Evolutionary conservation across 108 stramenopile genomes (phyloP), one percentile per base, ranked within the genome.

Genomic region (Skeletonema menzelii): DNA sequence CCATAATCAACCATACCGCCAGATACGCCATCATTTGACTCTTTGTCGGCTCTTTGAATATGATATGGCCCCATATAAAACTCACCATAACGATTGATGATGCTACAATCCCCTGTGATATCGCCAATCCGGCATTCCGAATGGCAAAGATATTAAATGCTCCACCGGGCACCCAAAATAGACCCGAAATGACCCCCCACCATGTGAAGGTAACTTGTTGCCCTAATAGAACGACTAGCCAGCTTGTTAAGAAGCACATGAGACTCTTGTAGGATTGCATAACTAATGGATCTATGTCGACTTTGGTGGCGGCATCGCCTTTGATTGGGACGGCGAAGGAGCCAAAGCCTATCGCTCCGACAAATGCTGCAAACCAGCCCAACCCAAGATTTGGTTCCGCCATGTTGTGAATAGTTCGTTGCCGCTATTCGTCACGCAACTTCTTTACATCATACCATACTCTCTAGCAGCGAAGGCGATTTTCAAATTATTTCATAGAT

Each of bases 131-230:
- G 4, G 88, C 90, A 70, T 84, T 85, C 35, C 87, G 82, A 44
- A 95, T 87, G 31, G 91, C 91, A 83, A 84, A 93, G 10, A 95
- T 82, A 11, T 91, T 88, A 5, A 82, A 75, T 2, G 72, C 67
- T 27, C 91, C 91, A 3, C 82, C 91, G 14, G 91, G 91, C 12
- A 89, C 88, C 91, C 91, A 88, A 57, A 87, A 91, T 15, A 88
- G 55, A 14, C 84, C 84, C 2, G 78, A 80, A 1, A 82, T 68
- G 6, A 85, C 57, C 27, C 84, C 84, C 81, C 81, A 82, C 65
- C 77, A 69, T n/a, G 84, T 85, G 61, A 73, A 82, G 20, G 75
- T 70, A 27, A 82, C 55, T 58, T 77, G 35, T 56, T 73, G 74
- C 12, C 79, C 76, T 12, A 77, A 63, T 4, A 77, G 53, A 27